phyloP scores from a whole-genome alignment of 805 yeast species.

The Ascoidea asiatica region DNA sequence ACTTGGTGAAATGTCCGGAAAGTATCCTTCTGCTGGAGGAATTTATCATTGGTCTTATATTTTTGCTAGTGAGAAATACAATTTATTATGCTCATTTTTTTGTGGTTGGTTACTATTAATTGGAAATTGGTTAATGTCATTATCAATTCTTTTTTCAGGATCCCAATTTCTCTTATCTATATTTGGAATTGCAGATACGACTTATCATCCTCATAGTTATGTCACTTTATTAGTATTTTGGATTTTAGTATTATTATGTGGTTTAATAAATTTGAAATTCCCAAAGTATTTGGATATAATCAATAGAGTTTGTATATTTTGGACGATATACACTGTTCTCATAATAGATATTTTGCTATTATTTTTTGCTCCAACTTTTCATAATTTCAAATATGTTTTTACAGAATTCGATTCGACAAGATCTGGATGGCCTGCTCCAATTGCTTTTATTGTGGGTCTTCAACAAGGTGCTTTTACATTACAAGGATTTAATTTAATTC shows the following conservation, averaged over 20 bases:
- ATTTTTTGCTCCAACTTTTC: slow-evolving; percentile 42
- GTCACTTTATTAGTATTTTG: slow-evolving; percentile 45
- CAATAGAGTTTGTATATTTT: slow-evolving; percentile 55
- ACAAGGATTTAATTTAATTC: slow-evolving; percentile 74
- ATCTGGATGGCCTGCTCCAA: slow-evolving; percentile 61
- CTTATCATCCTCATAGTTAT: slow-evolving; percentile 42
- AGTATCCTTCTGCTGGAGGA: slow-evolving; percentile 66
- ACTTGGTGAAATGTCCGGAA: slow-evolving; percentile 64
- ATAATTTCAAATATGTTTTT: slow-evolving; percentile 44
- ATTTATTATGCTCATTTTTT: slow-evolving; percentile 56
- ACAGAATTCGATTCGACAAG: slow-evolving; percentile 57
- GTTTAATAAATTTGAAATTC: slow-evolving; percentile 48
- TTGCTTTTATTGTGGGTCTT: slow-evolving; percentile 67
- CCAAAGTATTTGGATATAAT: slow-evolving; percentile 47
- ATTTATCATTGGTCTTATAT: slow-evolving; percentile 70
- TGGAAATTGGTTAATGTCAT: slow-evolving; percentile 70
- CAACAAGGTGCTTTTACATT: slow-evolving; percentile 70
- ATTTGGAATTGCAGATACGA: slow-evolving; percentile 45
- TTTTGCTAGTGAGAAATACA: slow-evolving; percentile 41
- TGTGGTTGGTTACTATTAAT: slow-evolving; percentile 66
- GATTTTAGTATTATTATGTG: slow-evolving; percentile 41
- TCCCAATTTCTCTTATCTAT: slow-evolving; percentile 60
- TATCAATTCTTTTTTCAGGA: slow-evolving; percentile 63
- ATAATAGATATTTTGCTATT: slow-evolving; percentile 52
- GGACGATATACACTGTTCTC: slow-evolving; percentile 62